Conservation (phyloP, 78 protist genomes). For the Chrysochromulina parva region DNA sequence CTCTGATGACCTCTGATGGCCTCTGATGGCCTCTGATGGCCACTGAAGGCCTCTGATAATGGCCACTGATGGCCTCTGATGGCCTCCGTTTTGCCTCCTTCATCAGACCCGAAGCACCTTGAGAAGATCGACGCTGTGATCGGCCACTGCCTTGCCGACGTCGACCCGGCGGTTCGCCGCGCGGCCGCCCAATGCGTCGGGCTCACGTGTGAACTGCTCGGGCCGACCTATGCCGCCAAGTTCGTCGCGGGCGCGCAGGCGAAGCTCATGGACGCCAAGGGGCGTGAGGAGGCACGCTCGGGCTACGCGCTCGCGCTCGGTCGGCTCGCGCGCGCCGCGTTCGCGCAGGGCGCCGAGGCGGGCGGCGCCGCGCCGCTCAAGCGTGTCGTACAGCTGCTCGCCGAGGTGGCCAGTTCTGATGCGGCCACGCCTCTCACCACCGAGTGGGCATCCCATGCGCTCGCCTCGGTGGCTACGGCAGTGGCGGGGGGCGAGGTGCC, state of each 20-base stretch:
- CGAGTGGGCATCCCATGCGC: background rate
- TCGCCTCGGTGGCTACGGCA: background rate
- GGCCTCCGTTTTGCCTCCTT: too few relatives aligned
- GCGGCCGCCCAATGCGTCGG: background rate
- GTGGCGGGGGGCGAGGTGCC: too few relatives aligned
- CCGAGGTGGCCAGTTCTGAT: too few relatives aligned
- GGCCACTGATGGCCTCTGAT: too few relatives aligned
- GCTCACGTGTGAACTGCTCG: background rate
- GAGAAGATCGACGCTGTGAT: background rate
- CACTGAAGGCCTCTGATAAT: too few relatives aligned
- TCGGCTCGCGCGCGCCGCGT: background rate
- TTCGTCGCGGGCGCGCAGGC: background rate
- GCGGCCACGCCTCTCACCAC: too few relatives aligned
- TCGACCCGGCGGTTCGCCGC: background rate
- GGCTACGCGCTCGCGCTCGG: slow-evolving; percentile 16
- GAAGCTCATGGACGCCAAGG: background rate
- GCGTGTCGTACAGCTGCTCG: too few relatives aligned
- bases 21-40: too few relatives aligned
- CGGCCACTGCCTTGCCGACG: background rate
- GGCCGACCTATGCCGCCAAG: background rate
- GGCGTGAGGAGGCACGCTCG: background rate
- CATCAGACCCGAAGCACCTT: too few relatives aligned
- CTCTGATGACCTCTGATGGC: too few relatives aligned
- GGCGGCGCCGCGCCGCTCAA: background rate
- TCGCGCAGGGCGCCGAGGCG: background rate